A percentile compares a stretch with the other conserved stretches of the same genome.
These are phyloP conservation scores for Ceratocystis eucalypticola DNA, from an alignment of 2,329 filamentous ascomycete genomes.

Conservation along the genomic window DNA sequence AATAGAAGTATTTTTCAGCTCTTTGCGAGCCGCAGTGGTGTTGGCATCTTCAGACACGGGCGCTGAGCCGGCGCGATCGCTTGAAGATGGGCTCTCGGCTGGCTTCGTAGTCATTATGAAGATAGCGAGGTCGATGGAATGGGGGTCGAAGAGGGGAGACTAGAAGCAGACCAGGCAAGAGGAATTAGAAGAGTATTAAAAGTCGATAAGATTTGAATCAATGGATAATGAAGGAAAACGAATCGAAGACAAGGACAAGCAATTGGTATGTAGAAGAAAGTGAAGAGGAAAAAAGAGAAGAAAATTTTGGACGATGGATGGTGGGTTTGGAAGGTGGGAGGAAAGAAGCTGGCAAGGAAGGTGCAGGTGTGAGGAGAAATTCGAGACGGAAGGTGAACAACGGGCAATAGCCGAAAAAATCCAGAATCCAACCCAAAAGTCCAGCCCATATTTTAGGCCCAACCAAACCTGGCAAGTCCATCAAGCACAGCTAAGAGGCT, in stretches of 20 bases:
- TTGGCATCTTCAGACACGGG: conserved; percentile 42
- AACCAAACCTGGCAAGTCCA: conserved; percentile 1
- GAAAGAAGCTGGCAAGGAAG: conserved; percentile 1
- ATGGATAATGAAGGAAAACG: conserved; percentile 12
- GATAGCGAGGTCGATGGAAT: neutral
- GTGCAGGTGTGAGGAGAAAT: conserved; percentile 9
- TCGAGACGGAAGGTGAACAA: conserved; percentile 7
- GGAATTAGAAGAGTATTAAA: conserved; percentile 2
- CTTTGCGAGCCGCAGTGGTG: conserved; percentile 49
- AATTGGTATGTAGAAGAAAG: neutral
- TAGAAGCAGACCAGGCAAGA: neutral
- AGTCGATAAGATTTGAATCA: conserved; percentile 7
- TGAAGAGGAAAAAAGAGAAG: neutral
- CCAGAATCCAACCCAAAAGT: neutral
- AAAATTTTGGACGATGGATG: conserved; percentile 2
- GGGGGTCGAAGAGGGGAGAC: neutral
- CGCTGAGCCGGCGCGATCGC: conserved; percentile 22
- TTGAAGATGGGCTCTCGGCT: conserved; percentile 29
- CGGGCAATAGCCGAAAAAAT: neutral
- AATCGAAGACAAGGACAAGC: conserved; percentile 11
- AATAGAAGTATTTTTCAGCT: conserved; percentile 51
- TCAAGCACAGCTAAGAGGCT: neutral
- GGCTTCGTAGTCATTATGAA: conserved; percentile 34
- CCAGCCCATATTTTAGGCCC: conserved; percentile 1
- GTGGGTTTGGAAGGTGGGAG: conserved; percentile 1